Evolutionary conservation across 176 grass and related monocot genomes (phyloP).

Genomic region (Avena eriantha): DNA sequence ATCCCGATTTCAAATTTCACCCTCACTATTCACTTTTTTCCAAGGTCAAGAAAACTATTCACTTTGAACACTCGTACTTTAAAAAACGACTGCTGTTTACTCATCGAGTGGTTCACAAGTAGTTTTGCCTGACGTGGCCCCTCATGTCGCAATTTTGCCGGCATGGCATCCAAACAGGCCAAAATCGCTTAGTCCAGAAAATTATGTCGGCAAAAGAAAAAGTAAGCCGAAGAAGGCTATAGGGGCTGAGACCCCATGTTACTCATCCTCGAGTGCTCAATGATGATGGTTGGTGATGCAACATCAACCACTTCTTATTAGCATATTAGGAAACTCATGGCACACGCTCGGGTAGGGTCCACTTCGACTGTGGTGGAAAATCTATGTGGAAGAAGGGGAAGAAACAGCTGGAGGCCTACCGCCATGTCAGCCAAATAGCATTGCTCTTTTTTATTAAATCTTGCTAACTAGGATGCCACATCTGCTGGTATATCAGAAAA

Average conservation of each 20-base stretch:
- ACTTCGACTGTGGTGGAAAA: neutral
- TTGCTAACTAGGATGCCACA: neutral
- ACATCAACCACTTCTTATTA: no score
- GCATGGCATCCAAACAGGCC: neutral
- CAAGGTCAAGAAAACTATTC: neutral
- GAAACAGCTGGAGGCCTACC: neutral
- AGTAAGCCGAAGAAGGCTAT: constrained; percentile 6
- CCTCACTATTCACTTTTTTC: no score
- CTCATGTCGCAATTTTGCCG: neutral
- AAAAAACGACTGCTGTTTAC: neutral
- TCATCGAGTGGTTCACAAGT: neutral
- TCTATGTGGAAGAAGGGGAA: neutral
- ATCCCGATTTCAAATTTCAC: neutral
- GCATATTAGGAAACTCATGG: no score
- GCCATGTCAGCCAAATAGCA: neutral
- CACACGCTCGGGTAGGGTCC: neutral
- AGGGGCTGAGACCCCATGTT: neutral
- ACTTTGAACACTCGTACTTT: neutral
- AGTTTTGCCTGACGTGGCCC: neutral
- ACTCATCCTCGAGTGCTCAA: neutral
- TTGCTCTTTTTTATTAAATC: neutral
- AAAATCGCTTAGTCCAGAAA: neutral
- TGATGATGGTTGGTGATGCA: neutral
- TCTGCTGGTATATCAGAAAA: no score
- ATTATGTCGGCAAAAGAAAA: neutral